These are phyloP conservation scores for Dalechampia spathulata DNA, from an alignment of 441 rosid genomes.

Conservation along the genomic window DNA sequence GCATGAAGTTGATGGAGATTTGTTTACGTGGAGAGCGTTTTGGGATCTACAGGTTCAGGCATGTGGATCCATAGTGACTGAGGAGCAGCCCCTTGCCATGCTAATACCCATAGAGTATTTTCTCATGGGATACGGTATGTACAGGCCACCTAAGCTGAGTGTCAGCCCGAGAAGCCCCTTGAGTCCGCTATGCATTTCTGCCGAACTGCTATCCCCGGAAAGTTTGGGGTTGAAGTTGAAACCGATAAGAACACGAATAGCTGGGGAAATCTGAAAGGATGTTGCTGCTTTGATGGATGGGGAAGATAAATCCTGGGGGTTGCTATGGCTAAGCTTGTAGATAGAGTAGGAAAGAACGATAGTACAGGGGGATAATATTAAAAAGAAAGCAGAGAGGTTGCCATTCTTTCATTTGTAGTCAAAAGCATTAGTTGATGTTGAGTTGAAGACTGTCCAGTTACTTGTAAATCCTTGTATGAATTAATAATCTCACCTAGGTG, in stretches of 20 bases:
- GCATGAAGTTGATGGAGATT: not conserved
- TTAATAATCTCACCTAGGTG: no score
- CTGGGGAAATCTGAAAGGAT: conserved; percentile 21
- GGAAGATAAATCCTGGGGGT: conserved; percentile 9
- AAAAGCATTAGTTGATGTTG: no score
- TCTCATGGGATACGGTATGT: conserved; percentile 71
- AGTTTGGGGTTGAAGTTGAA: conserved; percentile 96
- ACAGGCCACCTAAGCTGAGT: conserved; percentile 49
- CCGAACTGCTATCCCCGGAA: conserved; percentile 95
- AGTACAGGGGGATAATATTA: no score
- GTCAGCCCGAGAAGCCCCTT: conserved; percentile 89
- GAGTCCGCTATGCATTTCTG: conserved; percentile 75
- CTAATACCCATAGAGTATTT: conserved; percentile 90
- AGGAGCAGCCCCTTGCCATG: conserved; percentile 98
- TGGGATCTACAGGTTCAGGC: conserved; percentile 65
- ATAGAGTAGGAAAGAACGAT: no score
- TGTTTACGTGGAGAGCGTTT: not conserved
- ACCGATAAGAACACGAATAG: conserved; percentile 77
- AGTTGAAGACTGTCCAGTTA: no score
- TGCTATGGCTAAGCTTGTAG: no score
- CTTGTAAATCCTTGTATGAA: no score
- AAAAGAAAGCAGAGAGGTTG: no score
- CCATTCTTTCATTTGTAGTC: no score
- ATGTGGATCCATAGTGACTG: conserved; percentile 93
- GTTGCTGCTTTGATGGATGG: not conserved